Evolutionary conservation across 257 asterid genomes (phyloP).

Genomic region (Marsdenia floribunda): DNA sequence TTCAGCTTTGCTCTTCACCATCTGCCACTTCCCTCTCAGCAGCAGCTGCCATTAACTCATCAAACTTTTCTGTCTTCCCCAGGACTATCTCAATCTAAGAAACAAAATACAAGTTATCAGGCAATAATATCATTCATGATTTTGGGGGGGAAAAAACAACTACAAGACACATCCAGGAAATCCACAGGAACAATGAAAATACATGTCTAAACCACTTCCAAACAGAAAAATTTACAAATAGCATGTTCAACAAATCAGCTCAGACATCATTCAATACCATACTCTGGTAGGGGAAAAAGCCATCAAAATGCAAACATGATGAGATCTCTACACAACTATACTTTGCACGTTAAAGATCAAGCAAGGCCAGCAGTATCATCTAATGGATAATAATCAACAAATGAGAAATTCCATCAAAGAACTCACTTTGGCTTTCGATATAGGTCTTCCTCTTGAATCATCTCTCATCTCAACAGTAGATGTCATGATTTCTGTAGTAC

Average conservation of each 20-base stretch:
- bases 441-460: constrained; percentile 64
- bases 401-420: background rate
- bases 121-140: background rate
- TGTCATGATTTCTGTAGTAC: constrained; percentile 60
- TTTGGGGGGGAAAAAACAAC: too few species aligned
- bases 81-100: constrained; percentile 34
- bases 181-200: background rate
- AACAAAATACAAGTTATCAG: background rate
- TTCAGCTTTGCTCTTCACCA: constrained; percentile 25
- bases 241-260: background rate
- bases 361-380: background rate
- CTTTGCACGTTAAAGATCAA: background rate
- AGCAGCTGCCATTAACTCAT: constrained; percentile 33
- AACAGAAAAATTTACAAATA: background rate
- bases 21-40: constrained; percentile 31
- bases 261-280: background rate
- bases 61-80: constrained; percentile 36
- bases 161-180: background rate
- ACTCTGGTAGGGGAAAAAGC: background rate
- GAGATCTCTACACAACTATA: background rate
- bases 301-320: background rate
- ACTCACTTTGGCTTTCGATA: constrained; percentile 74
- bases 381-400: background rate
- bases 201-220: background rate
- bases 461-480: constrained; percentile 76